Conservation (phyloP, 2,329 filamentous ascomycete species). For the Colletotrichum sp. region DNA sequence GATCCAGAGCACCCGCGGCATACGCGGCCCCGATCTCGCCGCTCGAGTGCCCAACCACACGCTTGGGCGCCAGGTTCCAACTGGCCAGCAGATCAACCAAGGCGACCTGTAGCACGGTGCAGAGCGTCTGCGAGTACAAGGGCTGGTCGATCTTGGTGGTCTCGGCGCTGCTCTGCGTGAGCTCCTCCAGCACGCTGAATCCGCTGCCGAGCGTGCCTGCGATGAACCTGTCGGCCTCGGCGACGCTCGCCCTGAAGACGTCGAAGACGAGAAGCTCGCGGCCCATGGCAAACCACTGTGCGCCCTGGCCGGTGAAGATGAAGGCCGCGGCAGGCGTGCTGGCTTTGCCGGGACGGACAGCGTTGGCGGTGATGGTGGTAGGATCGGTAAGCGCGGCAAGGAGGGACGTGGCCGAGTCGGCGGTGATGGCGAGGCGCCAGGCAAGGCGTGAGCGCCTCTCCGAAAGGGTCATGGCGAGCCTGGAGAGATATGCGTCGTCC, state of each 20-base stretch:
- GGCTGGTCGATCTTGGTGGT: constrained; percentile 25
- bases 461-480: background rate
- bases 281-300: constrained; percentile 26
- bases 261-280: constrained; percentile 33
- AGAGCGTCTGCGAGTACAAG: constrained; percentile 33
- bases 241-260: constrained; percentile 35
- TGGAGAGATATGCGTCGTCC: background rate
- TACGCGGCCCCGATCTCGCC: constrained; percentile 58
- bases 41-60: constrained; percentile 52
- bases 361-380: background rate
- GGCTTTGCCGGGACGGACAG: background rate
- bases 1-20: constrained; percentile 44
- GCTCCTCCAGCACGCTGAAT: constrained; percentile 25
- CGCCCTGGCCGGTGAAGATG: constrained; percentile 31
- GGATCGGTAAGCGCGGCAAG: background rate
- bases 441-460: background rate
- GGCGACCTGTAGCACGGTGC: constrained; percentile 33
- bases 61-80: constrained; percentile 35
- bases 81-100: constrained; percentile 30
- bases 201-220: constrained; percentile 26
- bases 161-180: constrained; percentile 31
- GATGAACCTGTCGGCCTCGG: constrained; percentile 17
- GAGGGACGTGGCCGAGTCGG: background rate
- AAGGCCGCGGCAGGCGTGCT: constrained; percentile 31
- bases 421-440: background rate